phyloP scores from a whole-genome alignment of 73 alveolate species.

The Paramecium bursaria region DNA sequence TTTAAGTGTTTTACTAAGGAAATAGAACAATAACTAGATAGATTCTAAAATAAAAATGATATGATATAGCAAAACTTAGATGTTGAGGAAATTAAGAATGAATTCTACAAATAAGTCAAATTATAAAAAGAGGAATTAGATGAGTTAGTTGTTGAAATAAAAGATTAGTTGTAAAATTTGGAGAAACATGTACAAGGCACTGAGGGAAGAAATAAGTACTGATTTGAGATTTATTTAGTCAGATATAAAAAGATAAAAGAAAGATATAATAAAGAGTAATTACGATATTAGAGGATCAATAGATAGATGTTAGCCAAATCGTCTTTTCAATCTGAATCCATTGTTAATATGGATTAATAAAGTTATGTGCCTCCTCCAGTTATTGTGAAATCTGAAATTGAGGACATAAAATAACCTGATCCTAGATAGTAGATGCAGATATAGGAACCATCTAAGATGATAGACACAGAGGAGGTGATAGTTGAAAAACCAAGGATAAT shows the following conservation, averaged over 20 bases:
- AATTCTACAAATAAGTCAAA: slow-evolving; percentile 12
- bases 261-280: slow-evolving; percentile 22
- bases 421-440: no score
- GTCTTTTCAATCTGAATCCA: slow-evolving; percentile 43
- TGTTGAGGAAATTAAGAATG: slow-evolving; percentile 15
- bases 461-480: no score
- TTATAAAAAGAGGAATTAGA: slow-evolving; percentile 7
- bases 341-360: no score
- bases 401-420: no score
- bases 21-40: slow-evolving; percentile 26
- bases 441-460: no score
- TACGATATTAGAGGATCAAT: background rate
- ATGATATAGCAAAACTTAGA: slow-evolving; percentile 33
- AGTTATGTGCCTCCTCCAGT: no score
- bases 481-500: no score
- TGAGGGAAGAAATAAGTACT: slow-evolving; percentile 40
- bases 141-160: slow-evolving; percentile 5
- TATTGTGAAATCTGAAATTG: no score
- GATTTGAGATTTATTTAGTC: background rate
- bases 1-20: slow-evolving; percentile 3
- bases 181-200: background rate
- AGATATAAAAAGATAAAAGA: slow-evolving; percentile 45
- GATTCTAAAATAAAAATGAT: slow-evolving; percentile 33
- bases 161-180: slow-evolving; percentile 1
- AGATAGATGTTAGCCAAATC: background rate